A percentile compares a stretch with the other conserved stretches of the same genome.
Conservation (phyloP, 352 stramenopile genomes). For the Phytophthora hibernalis region DNA sequence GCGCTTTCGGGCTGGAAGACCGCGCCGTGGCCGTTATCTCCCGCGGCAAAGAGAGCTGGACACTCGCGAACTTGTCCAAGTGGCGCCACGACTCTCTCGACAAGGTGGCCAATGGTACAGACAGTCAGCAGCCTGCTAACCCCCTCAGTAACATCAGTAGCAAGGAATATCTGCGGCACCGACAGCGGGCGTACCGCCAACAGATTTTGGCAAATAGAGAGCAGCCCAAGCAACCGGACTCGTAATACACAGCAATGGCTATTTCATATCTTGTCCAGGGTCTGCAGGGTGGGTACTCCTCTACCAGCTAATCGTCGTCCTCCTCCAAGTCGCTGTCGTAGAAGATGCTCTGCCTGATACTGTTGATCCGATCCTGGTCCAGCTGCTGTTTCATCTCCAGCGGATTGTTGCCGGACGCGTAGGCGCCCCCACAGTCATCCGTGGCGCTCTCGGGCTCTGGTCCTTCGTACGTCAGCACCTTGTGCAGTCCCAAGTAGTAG, state of each 20-base stretch:
- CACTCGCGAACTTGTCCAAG: slow-evolving; percentile 64
- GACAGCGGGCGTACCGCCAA: slow-evolving; percentile 76
- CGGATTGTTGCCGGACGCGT: slow-evolving; percentile 51
- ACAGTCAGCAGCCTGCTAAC: neutral
- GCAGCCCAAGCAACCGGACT: slow-evolving; percentile 16
- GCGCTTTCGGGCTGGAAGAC: slow-evolving; percentile 80
- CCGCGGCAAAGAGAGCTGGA: slow-evolving; percentile 52
- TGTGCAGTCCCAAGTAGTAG: slow-evolving; percentile 92
- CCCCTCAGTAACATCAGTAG: slow-evolving; percentile 22
- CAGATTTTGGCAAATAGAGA: slow-evolving; percentile 51
- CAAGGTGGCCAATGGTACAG: neutral
- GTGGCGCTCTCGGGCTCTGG: slow-evolving; percentile 61
- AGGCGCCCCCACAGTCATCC: slow-evolving; percentile 74
- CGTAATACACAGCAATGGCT: slow-evolving; percentile 24
- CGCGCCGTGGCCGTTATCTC: slow-evolving; percentile 78
- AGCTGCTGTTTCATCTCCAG: slow-evolving; percentile 40
- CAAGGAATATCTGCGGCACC: slow-evolving; percentile 66
- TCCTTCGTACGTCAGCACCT: slow-evolving; percentile 97
- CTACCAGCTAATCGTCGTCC: slow-evolving; percentile 57
- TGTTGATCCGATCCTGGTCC: slow-evolving; percentile 64
- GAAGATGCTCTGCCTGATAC: slow-evolving; percentile 85
- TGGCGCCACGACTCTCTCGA: slow-evolving; percentile 69
- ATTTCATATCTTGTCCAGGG: slow-evolving; percentile 28
- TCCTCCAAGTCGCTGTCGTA: slow-evolving; percentile 88
- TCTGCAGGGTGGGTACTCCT: neutral